Conservation (phyloP, 2,329 filamentous ascomycete species). For the Catunica adiposa region DNA sequence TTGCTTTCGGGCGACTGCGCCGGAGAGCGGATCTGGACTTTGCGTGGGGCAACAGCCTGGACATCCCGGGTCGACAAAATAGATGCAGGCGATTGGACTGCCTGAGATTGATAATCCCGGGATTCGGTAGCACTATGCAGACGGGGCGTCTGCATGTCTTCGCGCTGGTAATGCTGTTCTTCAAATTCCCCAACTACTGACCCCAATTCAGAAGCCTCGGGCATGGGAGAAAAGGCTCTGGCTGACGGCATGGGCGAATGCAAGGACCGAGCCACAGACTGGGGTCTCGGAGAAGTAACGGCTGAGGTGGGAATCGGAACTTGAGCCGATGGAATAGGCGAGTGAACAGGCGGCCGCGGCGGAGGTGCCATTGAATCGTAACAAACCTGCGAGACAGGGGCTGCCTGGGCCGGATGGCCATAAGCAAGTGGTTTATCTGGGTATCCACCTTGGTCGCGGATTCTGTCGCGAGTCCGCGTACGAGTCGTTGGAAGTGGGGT, state of each 20-base stretch:
- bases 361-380: background rate
- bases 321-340: conserved; percentile 1
- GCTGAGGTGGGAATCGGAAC: conserved; percentile 6
- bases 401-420: conserved; percentile 1
- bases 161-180: conserved; percentile 2
- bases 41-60: conserved; percentile 3
- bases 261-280: background rate
- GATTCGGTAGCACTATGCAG: conserved; percentile 8
- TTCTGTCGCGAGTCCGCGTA: conserved; percentile 10
- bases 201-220: conserved; percentile 5
- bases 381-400: background rate
- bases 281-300: background rate
- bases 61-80: conserved; percentile 7
- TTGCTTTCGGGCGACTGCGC: conserved; percentile 6
- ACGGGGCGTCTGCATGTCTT: conserved; percentile 5
- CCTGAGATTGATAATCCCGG: background rate
- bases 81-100: conserved; percentile 1
- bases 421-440: conserved; percentile 1
- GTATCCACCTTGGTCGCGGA: conserved; percentile 11
- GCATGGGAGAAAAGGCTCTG: conserved; percentile 6
- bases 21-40: conserved; percentile 8
- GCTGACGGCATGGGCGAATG: conserved; percentile 7
- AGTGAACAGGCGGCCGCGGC: background rate
- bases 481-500: conserved; percentile 10
- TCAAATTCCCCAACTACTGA: background rate